Evolutionary conservation across 768 basidiomycete species (phyloP).

Genomic region (Pholiota microspora): DNA sequence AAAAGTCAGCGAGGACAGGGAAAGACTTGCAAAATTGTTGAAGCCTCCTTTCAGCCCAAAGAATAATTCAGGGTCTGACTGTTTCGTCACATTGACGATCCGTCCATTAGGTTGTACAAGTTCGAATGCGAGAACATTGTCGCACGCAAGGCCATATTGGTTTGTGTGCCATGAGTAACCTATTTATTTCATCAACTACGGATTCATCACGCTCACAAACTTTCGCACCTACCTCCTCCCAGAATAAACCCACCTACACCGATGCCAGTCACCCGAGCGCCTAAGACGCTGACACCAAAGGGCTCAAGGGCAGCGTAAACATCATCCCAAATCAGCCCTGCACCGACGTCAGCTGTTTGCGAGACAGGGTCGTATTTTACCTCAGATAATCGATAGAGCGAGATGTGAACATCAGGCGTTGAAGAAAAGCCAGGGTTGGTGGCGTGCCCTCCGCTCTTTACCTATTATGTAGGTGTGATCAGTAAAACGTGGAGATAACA

Average conservation of each 20-base stretch:
- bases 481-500: not conserved
- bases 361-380: slow-evolving; percentile 38
- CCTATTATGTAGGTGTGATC: slow-evolving; percentile 31
- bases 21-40: not conserved
- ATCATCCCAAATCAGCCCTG: slow-evolving; percentile 62
- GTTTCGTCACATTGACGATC: not conserved
- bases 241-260: slow-evolving; percentile 61
- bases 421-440: slow-evolving; percentile 59
- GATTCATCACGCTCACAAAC: not conserved
- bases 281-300: slow-evolving; percentile 51
- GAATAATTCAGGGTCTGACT: slow-evolving; percentile 4
- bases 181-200: slow-evolving; percentile 8
- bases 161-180: slow-evolving; percentile 68
- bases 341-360: slow-evolving; percentile 39
- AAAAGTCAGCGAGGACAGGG: not conserved
- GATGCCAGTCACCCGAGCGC: slow-evolving; percentile 55
- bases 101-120: slow-evolving; percentile 4
- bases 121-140: slow-evolving; percentile 1
- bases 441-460: slow-evolving; percentile 62
- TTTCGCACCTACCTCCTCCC: slow-evolving; percentile 47
- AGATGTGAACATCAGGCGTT: slow-evolving; percentile 56
- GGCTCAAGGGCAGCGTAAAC: slow-evolving; percentile 52
- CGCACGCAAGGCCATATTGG: slow-evolving; percentile 24
- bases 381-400: slow-evolving; percentile 46
- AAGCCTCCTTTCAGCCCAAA: slow-evolving; percentile 1